These are phyloP conservation scores for Xylaria sp. DNA, from an alignment of 2,329 filamentous ascomycete species.

Conservation along the genomic window DNA sequence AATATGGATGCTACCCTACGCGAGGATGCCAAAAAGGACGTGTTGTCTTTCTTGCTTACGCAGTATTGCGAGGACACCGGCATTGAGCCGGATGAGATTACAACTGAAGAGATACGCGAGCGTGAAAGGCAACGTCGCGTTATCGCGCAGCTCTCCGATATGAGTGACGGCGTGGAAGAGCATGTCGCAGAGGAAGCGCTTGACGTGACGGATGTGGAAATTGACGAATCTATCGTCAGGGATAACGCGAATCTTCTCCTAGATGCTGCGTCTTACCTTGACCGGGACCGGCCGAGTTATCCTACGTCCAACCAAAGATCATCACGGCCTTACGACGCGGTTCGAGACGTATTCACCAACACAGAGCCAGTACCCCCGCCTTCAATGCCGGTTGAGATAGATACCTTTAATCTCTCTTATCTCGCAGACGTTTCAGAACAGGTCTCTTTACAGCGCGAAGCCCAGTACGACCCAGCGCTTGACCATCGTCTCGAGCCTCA, in stretches of 20 bases:
- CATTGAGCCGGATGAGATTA: slow-evolving; percentile 46
- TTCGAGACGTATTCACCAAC: slow-evolving; percentile 56
- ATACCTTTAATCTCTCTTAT: slow-evolving; percentile 46
- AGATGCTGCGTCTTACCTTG: slow-evolving; percentile 42
- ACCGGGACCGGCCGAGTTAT: slow-evolving; percentile 35
- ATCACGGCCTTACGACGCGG: slow-evolving; percentile 58
- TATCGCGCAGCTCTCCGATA: slow-evolving; percentile 37
- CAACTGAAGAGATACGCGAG: slow-evolving; percentile 48
- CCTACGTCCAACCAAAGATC: slow-evolving; percentile 39
- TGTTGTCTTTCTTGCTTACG: slow-evolving; percentile 38
- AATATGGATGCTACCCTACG: slow-evolving; percentile 48
- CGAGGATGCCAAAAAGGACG: slow-evolving; percentile 41
- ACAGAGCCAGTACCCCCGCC: slow-evolving; percentile 46
- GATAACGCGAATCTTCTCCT: slow-evolving; percentile 39
- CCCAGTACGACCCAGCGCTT: slow-evolving; percentile 29
- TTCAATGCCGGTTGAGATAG: slow-evolving; percentile 38
- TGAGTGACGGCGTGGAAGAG: slow-evolving; percentile 36
- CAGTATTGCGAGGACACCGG: slow-evolving; percentile 42
- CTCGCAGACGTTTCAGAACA: slow-evolving; percentile 51
- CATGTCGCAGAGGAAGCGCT: slow-evolving; percentile 14
- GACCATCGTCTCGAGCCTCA: slow-evolving; percentile 35
- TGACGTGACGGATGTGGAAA: background rate
- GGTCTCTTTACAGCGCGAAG: slow-evolving; percentile 31
- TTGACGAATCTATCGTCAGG: slow-evolving; percentile 25
- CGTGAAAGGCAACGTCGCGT: slow-evolving; percentile 45